Conservation (phyloP, 257 asterid genomes). For the Nicotiana benthamiana region DNA sequence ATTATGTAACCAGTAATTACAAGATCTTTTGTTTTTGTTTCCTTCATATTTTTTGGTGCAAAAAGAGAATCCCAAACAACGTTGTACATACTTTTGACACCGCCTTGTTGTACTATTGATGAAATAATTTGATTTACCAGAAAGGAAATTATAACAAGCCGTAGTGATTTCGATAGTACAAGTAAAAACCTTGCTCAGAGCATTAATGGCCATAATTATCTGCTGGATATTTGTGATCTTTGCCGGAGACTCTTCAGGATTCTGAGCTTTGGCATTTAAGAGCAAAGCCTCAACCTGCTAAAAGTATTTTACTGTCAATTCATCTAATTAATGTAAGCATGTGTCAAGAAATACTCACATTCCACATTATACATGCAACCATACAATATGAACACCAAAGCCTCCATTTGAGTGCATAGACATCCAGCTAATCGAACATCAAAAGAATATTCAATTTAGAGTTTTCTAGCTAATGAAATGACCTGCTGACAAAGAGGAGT, state of each 20-base stretch:
- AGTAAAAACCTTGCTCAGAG: conserved; percentile 86
- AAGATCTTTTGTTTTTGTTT: neutral
- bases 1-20: neutral
- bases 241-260: conserved; percentile 40
- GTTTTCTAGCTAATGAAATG: conserved; percentile 10
- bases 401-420: neutral
- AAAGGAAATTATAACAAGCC: too few relatives aligned
- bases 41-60: neutral
- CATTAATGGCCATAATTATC: conserved; percentile 81
- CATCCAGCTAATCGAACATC: neutral
- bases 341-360: neutral
- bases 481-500: conserved; percentile 98
- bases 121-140: neutral
- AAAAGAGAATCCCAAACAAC: neutral
- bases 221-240: conserved; percentile 63
- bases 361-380: neutral
- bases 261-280: conserved; percentile 51
- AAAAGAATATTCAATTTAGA: neutral
- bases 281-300: conserved; percentile 73
- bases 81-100: neutral
- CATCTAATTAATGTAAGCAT: neutral
- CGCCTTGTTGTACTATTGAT: neutral
- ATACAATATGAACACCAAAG: neutral
- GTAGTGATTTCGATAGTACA: neutral
- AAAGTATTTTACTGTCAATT: conserved; percentile 12